Evolutionary conservation across 331 rosid species (phyloP).

Genomic region (Acacia pycnantha): DNA sequence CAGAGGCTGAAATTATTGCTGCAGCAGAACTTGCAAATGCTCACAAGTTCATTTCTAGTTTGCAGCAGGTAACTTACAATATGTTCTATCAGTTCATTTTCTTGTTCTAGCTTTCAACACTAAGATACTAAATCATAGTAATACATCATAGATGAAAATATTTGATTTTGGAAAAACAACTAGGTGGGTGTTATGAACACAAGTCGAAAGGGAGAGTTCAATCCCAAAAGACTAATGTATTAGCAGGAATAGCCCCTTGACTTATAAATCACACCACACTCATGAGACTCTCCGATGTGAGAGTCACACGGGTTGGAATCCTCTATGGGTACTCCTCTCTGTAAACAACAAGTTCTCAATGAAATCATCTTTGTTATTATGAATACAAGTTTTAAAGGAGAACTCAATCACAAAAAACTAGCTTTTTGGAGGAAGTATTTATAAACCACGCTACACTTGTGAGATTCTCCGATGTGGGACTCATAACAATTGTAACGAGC

Average conservation of each 20-base stretch:
- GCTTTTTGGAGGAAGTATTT: too few relatives aligned
- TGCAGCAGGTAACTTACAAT: constrained; percentile 43
- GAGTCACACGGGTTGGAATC: too few relatives aligned
- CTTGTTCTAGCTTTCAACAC: not conserved
- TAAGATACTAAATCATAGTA: not conserved
- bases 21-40: constrained; percentile 65
- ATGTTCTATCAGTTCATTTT: not conserved
- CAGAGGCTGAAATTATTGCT: constrained; percentile 53
- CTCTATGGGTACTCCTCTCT: not conserved
- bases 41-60: constrained; percentile 52
- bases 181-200: not conserved
- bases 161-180: not conserved
- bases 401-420: not conserved
- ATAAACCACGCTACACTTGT: not conserved
- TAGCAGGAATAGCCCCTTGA: not conserved
- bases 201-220: not conserved
- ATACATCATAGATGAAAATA: not conserved
- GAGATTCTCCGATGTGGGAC: not conserved
- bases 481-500: not conserved
- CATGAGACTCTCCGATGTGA: too few relatives aligned
- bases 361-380: not conserved
- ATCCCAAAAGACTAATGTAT: too few relatives aligned
- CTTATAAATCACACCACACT: not conserved
- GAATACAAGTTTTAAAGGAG: not conserved
- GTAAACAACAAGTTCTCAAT: not conserved